Conservation (phyloP, 495 filamentous ascomycete genomes). For the Viridothelium virens region DNA sequence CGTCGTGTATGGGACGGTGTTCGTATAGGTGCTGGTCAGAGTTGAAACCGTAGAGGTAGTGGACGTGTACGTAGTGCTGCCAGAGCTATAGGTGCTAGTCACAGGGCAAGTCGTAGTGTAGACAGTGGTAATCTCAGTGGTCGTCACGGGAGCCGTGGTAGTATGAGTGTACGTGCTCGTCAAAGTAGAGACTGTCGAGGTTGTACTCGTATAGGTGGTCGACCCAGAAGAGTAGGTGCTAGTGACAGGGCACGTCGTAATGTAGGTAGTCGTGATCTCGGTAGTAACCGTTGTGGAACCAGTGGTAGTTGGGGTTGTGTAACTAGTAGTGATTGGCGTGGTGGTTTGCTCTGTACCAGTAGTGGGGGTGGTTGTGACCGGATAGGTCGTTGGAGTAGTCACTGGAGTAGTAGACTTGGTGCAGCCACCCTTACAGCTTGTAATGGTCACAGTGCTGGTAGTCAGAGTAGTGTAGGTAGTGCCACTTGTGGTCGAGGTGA, state of each 20-base stretch:
- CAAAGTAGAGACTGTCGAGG: constrained; percentile 41
- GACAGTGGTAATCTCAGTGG: constrained; percentile 9
- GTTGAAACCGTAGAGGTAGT: background rate
- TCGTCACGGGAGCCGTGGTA: constrained; percentile 11
- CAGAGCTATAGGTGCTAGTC: constrained; percentile 16
- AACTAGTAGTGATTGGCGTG: constrained; percentile 4
- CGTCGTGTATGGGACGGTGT: constrained; percentile 14
- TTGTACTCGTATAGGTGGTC: constrained; percentile 39
- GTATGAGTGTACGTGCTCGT: constrained; percentile 1
- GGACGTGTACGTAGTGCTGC: constrained; percentile 7
- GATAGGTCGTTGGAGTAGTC: constrained; percentile 3
- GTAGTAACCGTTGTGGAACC: constrained; percentile 16
- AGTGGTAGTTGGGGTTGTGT: constrained; percentile 14
- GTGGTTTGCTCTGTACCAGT: constrained; percentile 21
- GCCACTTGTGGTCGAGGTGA: constrained; percentile 18
- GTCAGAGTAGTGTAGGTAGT: constrained; percentile 32
- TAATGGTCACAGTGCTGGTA: constrained; percentile 34
- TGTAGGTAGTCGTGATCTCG: constrained; percentile 18
- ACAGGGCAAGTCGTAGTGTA: constrained; percentile 21
- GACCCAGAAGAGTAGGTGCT: constrained; percentile 29
- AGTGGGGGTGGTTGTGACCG: constrained; percentile 14
- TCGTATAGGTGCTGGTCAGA: constrained; percentile 15
- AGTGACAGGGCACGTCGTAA: constrained; percentile 21
- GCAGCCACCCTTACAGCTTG: constrained; percentile 30
- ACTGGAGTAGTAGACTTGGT: constrained; percentile 17